Conservation (phyloP, 2,329 filamentous ascomycete species). For the Ophiosphaerella korrae region DNA sequence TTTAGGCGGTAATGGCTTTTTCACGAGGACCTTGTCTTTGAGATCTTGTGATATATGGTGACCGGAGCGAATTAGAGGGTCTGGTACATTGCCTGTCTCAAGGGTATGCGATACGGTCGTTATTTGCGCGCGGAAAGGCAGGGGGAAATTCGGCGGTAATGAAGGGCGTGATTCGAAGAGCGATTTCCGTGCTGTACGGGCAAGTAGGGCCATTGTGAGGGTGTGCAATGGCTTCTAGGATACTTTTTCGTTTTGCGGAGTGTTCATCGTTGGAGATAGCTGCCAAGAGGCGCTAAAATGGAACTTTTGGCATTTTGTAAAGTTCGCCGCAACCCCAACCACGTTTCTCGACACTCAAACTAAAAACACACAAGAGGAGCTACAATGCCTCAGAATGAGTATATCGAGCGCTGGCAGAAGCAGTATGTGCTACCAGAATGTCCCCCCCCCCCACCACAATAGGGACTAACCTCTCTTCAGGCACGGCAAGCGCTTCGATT, state of each 20-base stretch:
- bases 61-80: constrained; percentile 57
- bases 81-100: constrained; percentile 44
- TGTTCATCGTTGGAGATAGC: constrained; percentile 17
- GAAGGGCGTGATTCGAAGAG: constrained; percentile 63
- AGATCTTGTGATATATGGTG: constrained; percentile 36
- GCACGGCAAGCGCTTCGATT: constrained; percentile 63
- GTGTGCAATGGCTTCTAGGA: constrained; percentile 20
- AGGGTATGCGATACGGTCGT: constrained; percentile 50
- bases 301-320: constrained; percentile 31
- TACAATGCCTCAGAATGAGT: constrained; percentile 78
- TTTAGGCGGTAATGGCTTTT: constrained; percentile 19
- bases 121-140: constrained; percentile 57
- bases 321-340: constrained; percentile 17
- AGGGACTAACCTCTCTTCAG: constrained; percentile 26
- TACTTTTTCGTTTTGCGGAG: constrained; percentile 18
- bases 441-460: background rate
- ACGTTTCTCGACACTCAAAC: constrained; percentile 10
- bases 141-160: constrained; percentile 58
- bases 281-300: constrained; percentile 22
- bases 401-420: constrained; percentile 75
- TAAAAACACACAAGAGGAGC: constrained; percentile 7
- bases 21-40: constrained; percentile 25
- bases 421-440: constrained; percentile 47
- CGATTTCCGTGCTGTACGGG: constrained; percentile 65
- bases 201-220: constrained; percentile 47